A percentile compares a stretch with the other conserved stretches of the same genome.
Evolutionary conservation across 73 alveolate genomes (phyloP).

Genomic region (Blepharisma stoltei): DNA sequence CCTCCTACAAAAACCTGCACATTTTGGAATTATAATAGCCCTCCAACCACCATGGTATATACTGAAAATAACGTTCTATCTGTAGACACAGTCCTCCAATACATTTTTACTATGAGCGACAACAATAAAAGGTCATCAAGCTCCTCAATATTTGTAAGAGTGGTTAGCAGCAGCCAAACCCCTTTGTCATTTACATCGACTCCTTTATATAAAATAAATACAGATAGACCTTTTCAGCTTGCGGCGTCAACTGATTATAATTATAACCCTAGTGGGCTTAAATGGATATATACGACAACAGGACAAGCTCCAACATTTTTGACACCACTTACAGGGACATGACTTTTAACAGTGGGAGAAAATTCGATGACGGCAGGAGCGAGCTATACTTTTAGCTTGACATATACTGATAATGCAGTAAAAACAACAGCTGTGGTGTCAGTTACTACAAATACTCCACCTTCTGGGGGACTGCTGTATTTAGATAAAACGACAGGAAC

Average conservation of each 20-base stretch:
- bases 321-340: neutral
- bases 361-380: neutral
- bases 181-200: neutral
- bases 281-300: neutral
- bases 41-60: neutral
- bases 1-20: neutral
- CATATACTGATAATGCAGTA: neutral
- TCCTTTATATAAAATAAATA: constrained; percentile 5
- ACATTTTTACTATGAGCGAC: neutral
- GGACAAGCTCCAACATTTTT: neutral
- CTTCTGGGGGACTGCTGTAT: neutral
- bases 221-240: constrained; percentile 15
- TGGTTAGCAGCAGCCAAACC: neutral
- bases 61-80: neutral
- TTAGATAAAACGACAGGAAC: constrained; percentile 8
- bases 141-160: neutral
- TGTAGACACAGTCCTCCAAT: neutral
- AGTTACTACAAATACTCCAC: neutral
- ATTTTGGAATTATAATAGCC: constrained; percentile 15
- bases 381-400: neutral
- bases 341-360: neutral
- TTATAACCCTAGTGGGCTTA: neutral
- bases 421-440: constrained; percentile 5
- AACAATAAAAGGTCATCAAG: neutral
- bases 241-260: neutral